These are phyloP conservation scores for Meredithiella fracta DNA, from an alignment of 2,329 filamentous ascomycete genomes.

Conservation along the genomic window DNA sequence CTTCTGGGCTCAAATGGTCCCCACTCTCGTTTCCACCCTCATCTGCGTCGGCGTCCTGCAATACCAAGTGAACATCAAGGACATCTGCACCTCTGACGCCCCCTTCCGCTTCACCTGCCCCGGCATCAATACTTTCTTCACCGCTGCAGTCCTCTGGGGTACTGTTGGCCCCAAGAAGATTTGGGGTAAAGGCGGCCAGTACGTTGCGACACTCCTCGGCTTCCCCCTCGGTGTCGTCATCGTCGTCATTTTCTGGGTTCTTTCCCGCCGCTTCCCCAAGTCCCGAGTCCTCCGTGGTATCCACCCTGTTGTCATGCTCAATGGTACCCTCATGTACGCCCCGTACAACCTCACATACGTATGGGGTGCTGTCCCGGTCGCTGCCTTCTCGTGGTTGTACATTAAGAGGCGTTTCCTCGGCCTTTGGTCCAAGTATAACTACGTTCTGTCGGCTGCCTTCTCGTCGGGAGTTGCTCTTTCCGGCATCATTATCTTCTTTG, in stretches of 20 bases:
- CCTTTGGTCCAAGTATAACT: conserved; percentile 33
- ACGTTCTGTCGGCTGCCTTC: conserved; percentile 35
- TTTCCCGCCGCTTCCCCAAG: conserved; percentile 20
- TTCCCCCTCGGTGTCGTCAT: conserved; percentile 23
- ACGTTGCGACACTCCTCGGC: conserved; percentile 24
- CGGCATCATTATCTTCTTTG: conserved; percentile 37
- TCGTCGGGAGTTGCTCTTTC: conserved; percentile 34
- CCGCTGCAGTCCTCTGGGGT: conserved; percentile 30
- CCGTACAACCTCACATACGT: conserved; percentile 29
- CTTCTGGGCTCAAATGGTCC: conserved; percentile 41
- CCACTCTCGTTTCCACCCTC: conserved; percentile 37
- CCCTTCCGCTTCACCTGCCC: conserved; percentile 25
- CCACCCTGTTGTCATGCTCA: conserved; percentile 25
- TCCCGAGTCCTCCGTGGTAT: conserved; percentile 23
- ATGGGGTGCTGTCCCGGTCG: conserved; percentile 28
- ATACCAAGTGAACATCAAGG: conserved; percentile 26
- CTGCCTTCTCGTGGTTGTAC: conserved; percentile 27
- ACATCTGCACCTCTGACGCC: conserved; percentile 24
- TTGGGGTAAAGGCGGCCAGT: conserved; percentile 26
- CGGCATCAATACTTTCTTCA: conserved; percentile 26
- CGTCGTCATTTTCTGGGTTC: conserved; percentile 21
- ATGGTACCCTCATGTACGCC: conserved; percentile 22
- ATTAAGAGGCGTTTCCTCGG: conserved; percentile 23
- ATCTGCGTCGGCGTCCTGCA: conserved; percentile 33
- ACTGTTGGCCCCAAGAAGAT: conserved; percentile 27